Base-by-base conservation (phyloP, 345 rosid genomes). In the Eucalyptus caleyi region DNA sequence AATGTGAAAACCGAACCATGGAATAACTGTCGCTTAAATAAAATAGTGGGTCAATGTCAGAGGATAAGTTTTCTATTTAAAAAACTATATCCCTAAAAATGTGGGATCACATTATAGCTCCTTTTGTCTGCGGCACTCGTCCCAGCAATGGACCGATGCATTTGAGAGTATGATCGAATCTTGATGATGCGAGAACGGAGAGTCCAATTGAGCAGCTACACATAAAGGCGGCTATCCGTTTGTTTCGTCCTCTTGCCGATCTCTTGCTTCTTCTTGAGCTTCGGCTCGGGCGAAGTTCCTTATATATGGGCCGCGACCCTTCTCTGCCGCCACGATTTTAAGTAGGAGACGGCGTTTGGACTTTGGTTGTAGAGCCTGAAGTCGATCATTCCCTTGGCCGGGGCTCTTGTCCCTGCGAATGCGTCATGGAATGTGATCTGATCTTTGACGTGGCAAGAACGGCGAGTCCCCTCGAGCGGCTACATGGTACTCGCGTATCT, bases 101-200 rank as follows among this genome's bases (percentile, higher is more conserved):
- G 59, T 53, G 59, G 24, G 11, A 8, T 19, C 24, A 4, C 59
- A 19, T 53, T 53, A 53, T 21, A n/a, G n/a, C 50, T 92, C 95
- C 37, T 91, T 94, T 32, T 89, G 77, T 19, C 92, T 16, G 91
- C 91, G 27, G 91, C 94, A 54, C 90, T 95, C 44, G 92, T 93
- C 72, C 93, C 91, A 47, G 93, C 93, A 82, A 93, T 87, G 96
- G 95, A 89, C 92, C 94, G 80, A 93, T 94, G 45, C 92, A 91
- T 77, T 89, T 90, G 59, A 32, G 89, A 91, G 80, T 93, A 87
- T 93, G 91, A 92, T 27, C 27, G 37, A 16, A n/a, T 37, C 44
- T 16, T 30, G 21, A 11, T 50, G 24, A 40, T 44, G 10, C 15
- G 44, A 72, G 77, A 65, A 65, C 10, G 5, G 37, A n/a, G 11